Base-by-base conservation (phyloP, 164 flowering plant species). In the Stephania yunnanensis region DNA sequence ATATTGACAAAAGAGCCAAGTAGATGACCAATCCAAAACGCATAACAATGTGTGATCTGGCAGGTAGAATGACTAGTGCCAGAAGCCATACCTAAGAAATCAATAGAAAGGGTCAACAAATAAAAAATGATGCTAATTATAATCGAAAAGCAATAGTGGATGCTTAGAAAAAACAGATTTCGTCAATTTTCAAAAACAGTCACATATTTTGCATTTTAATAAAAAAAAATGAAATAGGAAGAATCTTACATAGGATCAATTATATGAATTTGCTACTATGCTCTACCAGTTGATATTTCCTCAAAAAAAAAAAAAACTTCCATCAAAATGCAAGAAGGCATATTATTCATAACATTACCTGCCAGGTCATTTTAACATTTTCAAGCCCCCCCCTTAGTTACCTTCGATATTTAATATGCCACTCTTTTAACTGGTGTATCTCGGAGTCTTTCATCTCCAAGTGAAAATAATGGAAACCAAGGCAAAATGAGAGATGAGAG, bases 11-110 rank as follows among this genome's bases (percentile, higher is more conserved):
- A 77, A 90, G 68, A 79, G 93, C 88, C 70, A 92, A 83, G 81
- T 52, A 91, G 9, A 71, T 20, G 3, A 94, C 98, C 70, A 96
- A 70, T 79, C 91, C 97, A 78, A 90, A 81, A 5, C 94, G 94
- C 88, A 94, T 87, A 29, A 81, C 15, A 6, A 92, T 87, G 81
- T 91, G 84, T 15, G 97, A 87, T 75, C 93, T 81, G 72, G 98
- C 95, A 10, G 99, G 99, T 74, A 92, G 78, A 74, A 92, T 81
- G 76, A 92, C 97, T 19, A 96, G 80, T 61, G 84, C 91, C 81
- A 96, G 73, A 45, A 94, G 92, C 98, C 99, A 96, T 73, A 89
- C 91, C 99, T 95, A 87, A 85, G 87, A 50, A 74, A 68, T 9
- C 64, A 66, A 80, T 5, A 78, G 44, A 17, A 69, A n/a, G n/a